Base-by-base conservation (phyloP, 768 basidiomycete species). In the Boletellus emodensis region DNA sequence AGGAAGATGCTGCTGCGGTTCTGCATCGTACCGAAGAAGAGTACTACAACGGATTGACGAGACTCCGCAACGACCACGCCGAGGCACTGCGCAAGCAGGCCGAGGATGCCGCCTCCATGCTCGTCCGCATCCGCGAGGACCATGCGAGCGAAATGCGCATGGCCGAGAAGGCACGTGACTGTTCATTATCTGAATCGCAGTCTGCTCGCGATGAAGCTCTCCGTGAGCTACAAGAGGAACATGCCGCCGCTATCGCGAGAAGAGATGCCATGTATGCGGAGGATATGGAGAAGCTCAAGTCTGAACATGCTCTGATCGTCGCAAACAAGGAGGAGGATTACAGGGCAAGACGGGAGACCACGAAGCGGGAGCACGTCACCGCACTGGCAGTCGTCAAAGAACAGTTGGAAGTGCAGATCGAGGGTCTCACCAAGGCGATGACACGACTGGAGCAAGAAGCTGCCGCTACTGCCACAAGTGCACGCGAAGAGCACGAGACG, bases 21-120 rank as follows among this genome's bases (percentile, higher is more conserved):
- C 75, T 89, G 13, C 81, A 82, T 53, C 78, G 75, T 45, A 89
- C 85, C 6, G 86, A 88, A 60, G 88, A 85, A 59, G 85, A 90
- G 62, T 90, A 90, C 60, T 89, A 90, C 64, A 83, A 90, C 51
- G 83, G 82, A 18, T 72, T 93, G 37, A 87, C 83, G 13, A 87
- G 87, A 58, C 78, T 92, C 42, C 85, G 89, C 38, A 72, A 64
- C 13, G 85, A 89, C 61, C 89, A 93, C 57, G 75, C 79, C 3
- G 79, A 83, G 53, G 75, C 80, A 22, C 71, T 92, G 51, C 79
- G 80, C 54, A 80, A 75, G 57, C 79, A 85, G 49, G 73, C 79
- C 1, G 74, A 75, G 5, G 85, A 91, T 49, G 71, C 78, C 17
- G 72, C 80, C 35, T 81, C 80, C 6, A 74, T 73, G 11, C 71